Conservation (phyloP, 768 basidiomycete genomes). For the Lentinula boryana region DNA sequence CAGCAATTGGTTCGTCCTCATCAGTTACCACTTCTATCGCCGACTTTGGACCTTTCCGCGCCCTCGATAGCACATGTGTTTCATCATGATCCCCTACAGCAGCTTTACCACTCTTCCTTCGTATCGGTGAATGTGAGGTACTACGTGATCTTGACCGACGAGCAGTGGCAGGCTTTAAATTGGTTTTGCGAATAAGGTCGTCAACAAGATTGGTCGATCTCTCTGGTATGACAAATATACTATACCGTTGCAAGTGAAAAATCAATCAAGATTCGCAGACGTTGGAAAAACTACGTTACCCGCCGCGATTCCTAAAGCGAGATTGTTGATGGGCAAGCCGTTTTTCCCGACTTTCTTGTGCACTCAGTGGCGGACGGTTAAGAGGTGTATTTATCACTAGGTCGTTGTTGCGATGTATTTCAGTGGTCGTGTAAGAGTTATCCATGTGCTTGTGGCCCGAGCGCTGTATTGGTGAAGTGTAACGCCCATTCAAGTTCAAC, state of each 20-base stretch:
- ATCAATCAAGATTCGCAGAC: background rate
- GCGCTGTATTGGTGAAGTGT: no score
- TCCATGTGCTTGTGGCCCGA: background rate
- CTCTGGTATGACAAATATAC: background rate
- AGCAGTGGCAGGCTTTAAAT: background rate
- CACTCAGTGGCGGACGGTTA: background rate
- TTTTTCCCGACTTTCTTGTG: constrained; percentile 4
- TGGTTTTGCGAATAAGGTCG: constrained; percentile 1
- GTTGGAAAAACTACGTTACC: background rate
- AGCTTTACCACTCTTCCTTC: background rate
- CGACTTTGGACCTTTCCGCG: background rate
- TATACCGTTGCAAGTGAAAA: background rate
- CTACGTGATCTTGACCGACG: constrained; percentile 3
- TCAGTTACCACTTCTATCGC: background rate
- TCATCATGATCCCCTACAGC: background rate
- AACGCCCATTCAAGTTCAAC: no score
- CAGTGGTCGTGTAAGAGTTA: background rate
- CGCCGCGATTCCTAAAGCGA: constrained; percentile 5
- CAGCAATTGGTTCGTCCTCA: background rate
- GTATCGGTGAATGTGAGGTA: background rate
- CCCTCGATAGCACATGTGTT: background rate
- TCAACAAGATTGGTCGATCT: background rate
- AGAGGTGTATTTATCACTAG: background rate
- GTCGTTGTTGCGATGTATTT: background rate
- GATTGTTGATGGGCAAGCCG: background rate